Base-by-base conservation (phyloP, 2,329 filamentous ascomycete genomes). In the Cladosporium sp. region DNA sequence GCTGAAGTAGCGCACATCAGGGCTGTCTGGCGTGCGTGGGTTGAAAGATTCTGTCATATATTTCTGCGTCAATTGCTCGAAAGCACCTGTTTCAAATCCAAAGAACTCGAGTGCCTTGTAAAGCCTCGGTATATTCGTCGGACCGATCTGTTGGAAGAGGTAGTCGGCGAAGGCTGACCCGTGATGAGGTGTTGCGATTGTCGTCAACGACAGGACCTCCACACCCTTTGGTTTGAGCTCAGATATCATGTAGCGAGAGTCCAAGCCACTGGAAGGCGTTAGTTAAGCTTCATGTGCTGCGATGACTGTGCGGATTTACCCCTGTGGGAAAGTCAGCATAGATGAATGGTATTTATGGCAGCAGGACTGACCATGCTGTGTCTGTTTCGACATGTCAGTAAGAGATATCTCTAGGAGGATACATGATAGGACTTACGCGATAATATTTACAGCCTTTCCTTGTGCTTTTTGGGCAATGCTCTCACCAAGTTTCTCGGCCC, bases 121-220 rank as follows among this genome's bases (percentile, higher is more conserved):
- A 37, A 88, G 74, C 49, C 82, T 82, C 10, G 84, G 82, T 2
- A 88, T 75, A 23, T 81, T 82, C 44, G 81, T 80, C 16, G 77
- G 73, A 44, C 86, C 85, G 64, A 89, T 86, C 49, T 80, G 80
- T 5, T 85, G 79, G 70, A 89, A 82, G 66, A 87, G 78, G 73
- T 86, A 86, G 74, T 89, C 87, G 50, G 87, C 87, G 68, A 88
- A 86, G 6, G 85, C 81, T 29, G 85, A 87, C 4, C 86, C 85
- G 76, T 83, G 77, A 77, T 89, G 87, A 0, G 87, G 87, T 16
- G 84, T 85, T 2, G 86, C 86, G 65, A 89, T 83, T 0, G 87
- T 89, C 0, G 87, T 89, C 69, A 89, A 75, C 0, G 86, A 88
- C 44, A 93, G 83, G 66, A 97, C 91, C 74, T 91, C 92, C 69